Evolutionary conservation across 768 basidiomycete genomes (phyloP).

Genomic region (Russula abietina): DNA sequence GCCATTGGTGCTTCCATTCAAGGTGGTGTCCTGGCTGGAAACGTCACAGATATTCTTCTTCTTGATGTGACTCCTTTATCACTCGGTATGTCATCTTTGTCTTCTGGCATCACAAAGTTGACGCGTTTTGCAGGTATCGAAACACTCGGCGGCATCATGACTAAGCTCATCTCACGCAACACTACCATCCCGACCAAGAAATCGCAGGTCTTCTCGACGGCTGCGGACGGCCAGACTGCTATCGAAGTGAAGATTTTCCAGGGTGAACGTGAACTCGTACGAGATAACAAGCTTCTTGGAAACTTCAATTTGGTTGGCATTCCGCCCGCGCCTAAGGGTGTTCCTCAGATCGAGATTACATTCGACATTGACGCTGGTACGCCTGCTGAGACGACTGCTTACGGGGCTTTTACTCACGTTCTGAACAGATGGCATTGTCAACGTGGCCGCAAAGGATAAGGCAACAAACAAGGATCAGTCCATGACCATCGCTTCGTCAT

Average conservation of each 20-base stretch:
- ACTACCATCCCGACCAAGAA: conserved; percentile 99
- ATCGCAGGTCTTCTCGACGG: conserved; percentile 97
- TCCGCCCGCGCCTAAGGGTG: conserved; percentile 72
- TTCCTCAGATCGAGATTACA: conserved; percentile 78
- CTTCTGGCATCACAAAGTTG: neutral
- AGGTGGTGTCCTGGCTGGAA: conserved; percentile 94
- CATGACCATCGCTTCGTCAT: conserved; percentile 97
- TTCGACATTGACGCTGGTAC: conserved; percentile 95
- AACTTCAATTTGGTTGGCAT: conserved; percentile 99
- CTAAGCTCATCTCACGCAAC: conserved; percentile 95
- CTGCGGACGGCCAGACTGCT: conserved; percentile 98
- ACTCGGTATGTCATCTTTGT: conserved; percentile 53
- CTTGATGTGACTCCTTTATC: conserved; percentile 96
- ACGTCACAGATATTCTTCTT: conserved; percentile 92
- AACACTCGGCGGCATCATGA: conserved; percentile 99
- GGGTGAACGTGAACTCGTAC: conserved; percentile 97
- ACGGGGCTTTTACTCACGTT: conserved; percentile 11
- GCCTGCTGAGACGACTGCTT: conserved; percentile 24
- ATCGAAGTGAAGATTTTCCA: conserved; percentile 99
- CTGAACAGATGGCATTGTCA: conserved; percentile 81
- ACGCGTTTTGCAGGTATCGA: conserved; percentile 58
- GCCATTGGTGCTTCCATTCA: conserved; percentile 98
- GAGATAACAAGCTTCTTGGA: conserved; percentile 97
- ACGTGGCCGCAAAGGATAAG: conserved; percentile 94
- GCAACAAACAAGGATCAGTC: conserved; percentile 87